phyloP scores from a whole-genome alignment of 1,284 basidiomycete genomes.

The Naganishia sp. region DNA sequence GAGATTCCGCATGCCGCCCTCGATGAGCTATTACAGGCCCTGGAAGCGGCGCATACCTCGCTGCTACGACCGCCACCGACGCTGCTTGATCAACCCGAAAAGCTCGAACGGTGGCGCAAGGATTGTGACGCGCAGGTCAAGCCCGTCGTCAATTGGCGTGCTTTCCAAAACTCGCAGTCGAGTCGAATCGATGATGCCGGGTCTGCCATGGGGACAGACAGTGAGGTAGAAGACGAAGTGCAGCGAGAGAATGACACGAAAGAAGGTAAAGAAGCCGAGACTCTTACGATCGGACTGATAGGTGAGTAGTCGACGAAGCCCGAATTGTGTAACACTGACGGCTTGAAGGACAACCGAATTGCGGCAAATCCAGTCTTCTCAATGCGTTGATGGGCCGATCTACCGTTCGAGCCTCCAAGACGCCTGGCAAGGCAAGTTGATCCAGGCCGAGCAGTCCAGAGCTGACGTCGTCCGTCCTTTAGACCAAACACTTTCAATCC shows the following conservation, averaged over 20 bases:
- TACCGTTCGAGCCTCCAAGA: slow-evolving; percentile 80
- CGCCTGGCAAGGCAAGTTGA: slow-evolving; percentile 71
- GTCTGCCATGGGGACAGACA: slow-evolving; percentile 32
- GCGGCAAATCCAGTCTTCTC: slow-evolving; percentile 85
- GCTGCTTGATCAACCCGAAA: slow-evolving; percentile 60
- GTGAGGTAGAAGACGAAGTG: slow-evolving; percentile 41
- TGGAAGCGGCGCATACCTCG: slow-evolving; percentile 68
- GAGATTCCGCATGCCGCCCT: slow-evolving; percentile 62
- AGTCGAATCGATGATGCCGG: slow-evolving; percentile 5
- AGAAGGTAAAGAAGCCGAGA: slow-evolving; percentile 56
- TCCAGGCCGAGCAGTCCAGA: background rate
- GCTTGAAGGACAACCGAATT: slow-evolving; percentile 80
- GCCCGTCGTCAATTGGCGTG: slow-evolving; percentile 71
- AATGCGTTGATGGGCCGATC: slow-evolving; percentile 84
- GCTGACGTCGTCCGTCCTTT: slow-evolving; percentile 10
- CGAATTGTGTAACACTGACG: background rate
- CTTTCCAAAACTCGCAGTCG: slow-evolving; percentile 36
- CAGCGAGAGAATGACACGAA: slow-evolving; percentile 41
- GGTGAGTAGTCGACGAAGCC: slow-evolving; percentile 56
- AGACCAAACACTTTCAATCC: slow-evolving; percentile 94
- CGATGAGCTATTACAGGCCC: slow-evolving; percentile 63
- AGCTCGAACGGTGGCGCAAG: slow-evolving; percentile 52
- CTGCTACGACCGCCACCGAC: slow-evolving; percentile 69
- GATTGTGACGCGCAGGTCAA: slow-evolving; percentile 70
- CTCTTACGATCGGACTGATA: slow-evolving; percentile 78